Percentiles rank a stretch among this genome's conserved stretches.
Conservation (phyloP, 495 filamentous ascomycete genomes). For the Neurospora tetraspora region DNA sequence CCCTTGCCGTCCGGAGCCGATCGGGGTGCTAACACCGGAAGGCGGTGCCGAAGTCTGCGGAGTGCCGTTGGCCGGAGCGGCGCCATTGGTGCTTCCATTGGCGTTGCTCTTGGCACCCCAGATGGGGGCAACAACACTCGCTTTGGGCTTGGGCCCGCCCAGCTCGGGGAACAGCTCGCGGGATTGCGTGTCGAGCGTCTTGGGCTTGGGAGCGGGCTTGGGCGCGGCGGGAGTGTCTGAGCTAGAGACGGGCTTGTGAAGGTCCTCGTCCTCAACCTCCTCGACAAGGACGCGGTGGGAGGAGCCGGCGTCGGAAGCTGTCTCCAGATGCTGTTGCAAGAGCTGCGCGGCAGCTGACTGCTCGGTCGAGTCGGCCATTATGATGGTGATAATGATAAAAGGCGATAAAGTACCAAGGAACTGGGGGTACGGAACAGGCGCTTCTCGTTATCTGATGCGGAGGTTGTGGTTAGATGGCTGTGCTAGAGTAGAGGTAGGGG, state of each 20-base stretch:
- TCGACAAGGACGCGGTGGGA: conserved; percentile 64
- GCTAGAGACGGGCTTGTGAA: conserved; percentile 30
- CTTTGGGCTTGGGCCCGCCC: conserved; percentile 57
- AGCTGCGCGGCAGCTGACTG: conserved; percentile 63
- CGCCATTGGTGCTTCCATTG: conserved; percentile 53
- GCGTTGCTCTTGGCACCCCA: conserved; percentile 40
- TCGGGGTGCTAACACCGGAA: conserved; percentile 48
- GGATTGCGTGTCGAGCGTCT: conserved; percentile 66
- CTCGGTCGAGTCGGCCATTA: conserved; percentile 24
- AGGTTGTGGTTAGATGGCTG: not conserved
- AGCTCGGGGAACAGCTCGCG: conserved; percentile 86
- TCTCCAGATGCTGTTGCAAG: conserved; percentile 53
- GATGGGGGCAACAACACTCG: conserved; percentile 46
- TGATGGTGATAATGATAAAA: conserved; percentile 4
- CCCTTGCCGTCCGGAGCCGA: conserved; percentile 31
- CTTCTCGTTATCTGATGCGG: not conserved
- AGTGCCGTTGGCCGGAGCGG: conserved; percentile 39
- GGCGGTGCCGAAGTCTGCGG: conserved; percentile 47
- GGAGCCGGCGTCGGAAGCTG: conserved; percentile 34
- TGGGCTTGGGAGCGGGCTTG: conserved; percentile 56
- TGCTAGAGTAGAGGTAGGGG: not conserved
- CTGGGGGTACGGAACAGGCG: not conserved
- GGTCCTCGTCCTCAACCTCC: conserved; percentile 73
- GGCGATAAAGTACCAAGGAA: not conserved
- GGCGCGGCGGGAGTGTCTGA: conserved; percentile 34